These are phyloP conservation scores for Arxiozyma telluris DNA, from an alignment of 1,139 yeast genomes.

Conservation along the genomic window DNA sequence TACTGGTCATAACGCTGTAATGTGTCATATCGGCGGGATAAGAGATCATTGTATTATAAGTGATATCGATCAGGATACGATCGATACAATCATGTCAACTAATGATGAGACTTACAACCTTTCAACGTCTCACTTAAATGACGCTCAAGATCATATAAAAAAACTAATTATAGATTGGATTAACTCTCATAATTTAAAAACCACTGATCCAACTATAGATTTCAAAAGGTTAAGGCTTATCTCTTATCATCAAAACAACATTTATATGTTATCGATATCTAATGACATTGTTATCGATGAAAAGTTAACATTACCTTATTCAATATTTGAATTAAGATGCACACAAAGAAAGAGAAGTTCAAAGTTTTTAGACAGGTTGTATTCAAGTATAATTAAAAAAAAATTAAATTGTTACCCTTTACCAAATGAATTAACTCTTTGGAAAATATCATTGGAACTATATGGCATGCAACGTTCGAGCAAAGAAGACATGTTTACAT, in stretches of 20 bases:
- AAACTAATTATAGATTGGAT: slow-evolving; percentile 46
- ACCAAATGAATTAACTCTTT: slow-evolving; percentile 25
- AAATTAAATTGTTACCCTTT: slow-evolving; percentile 32
- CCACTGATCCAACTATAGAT: slow-evolving; percentile 36
- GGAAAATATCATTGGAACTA: slow-evolving; percentile 15
- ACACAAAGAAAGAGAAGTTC: slow-evolving; percentile 23
- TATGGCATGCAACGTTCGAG: slow-evolving; percentile 22
- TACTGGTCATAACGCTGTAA: slow-evolving; percentile 14
- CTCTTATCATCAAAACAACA: slow-evolving; percentile 10
- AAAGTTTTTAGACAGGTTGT: slow-evolving; percentile 23
- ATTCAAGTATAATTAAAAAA: slow-evolving; percentile 33
- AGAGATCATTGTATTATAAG: slow-evolving; percentile 25
- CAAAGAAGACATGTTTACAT: slow-evolving; percentile 28
- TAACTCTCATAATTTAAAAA: slow-evolving; percentile 37
- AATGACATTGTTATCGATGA: slow-evolving; percentile 16
- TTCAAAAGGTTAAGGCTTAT: slow-evolving; percentile 45
- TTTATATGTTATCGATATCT: slow-evolving; percentile 21
- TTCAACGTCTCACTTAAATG: background rate
- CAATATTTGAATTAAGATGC: slow-evolving; percentile 21
- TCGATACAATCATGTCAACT: slow-evolving; percentile 20
- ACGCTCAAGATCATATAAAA: slow-evolving; percentile 32
- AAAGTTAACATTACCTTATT: slow-evolving; percentile 25
- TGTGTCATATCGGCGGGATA: slow-evolving; percentile 30
- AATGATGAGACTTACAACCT: slow-evolving; percentile 16
- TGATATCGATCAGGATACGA: slow-evolving; percentile 7